Base-by-base conservation (phyloP, 257 asterid species). In the Eustoma russellianum region DNA sequence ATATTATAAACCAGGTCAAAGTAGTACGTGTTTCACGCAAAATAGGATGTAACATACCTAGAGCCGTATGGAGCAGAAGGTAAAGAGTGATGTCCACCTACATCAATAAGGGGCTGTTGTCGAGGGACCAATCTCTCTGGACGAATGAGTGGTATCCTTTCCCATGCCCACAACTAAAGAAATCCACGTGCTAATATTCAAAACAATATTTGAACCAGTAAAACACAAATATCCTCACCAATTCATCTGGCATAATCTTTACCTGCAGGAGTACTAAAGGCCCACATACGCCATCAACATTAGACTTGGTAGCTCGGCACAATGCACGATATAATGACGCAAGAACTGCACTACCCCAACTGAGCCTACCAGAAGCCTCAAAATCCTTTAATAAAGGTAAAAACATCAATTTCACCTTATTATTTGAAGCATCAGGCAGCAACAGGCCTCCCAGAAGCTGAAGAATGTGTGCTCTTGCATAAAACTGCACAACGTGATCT, bases 181-280 rank as follows among this genome's bases (percentile, higher is more conserved):
- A 45, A 50, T 51, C 34, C 61, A 3, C 44, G 33, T 44, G 13
- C 24, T 17, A 48, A 17, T 52, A 18, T 65, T 17, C 17, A 40
- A 18, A 24, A 48, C 30, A 18, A 58, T 48, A 66, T 44, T 50
- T 38, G 9, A 30, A 48, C 13, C 38, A 56, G 54, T 34, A 43
- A 30, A 45, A 46, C 33, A 57, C 11, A 28, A 24, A 24, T 24
- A 24, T 24, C 30, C 30, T 17, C 13, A 9, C 54, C n/a, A 44
- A 33, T 46, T 8, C 1, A 38, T 56, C 5, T 9, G 14, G 46
- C 8, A 17, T 17, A 8, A 30, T 15, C 24, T 17, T 5, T 80
- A 85, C 95, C 90, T 85, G 95, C 59, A 85, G 69, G 57, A 85
- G 84, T 61, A 82, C 95, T 53, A 86, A 72, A 6, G 88, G 94